Evolutionary conservation across 2,329 filamentous ascomycete genomes (phyloP).

Genomic region (Colletotrichum aenigma): DNA sequence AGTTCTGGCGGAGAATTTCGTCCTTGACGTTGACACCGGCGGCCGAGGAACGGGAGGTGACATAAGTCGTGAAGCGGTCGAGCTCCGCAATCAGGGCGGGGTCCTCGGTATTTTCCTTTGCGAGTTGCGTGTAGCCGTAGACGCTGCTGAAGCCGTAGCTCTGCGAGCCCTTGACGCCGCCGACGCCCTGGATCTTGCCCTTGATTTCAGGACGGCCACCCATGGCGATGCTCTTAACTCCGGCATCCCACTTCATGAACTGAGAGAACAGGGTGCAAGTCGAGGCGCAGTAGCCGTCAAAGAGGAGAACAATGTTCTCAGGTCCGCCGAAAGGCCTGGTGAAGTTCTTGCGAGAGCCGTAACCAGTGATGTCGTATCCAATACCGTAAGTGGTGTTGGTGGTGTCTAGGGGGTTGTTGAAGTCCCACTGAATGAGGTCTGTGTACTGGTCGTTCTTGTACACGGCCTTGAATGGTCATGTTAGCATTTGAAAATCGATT

Average conservation of each 20-base stretch:
- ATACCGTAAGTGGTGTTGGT: slow-evolving; percentile 43
- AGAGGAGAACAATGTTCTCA: slow-evolving; percentile 61
- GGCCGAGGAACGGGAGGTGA: slow-evolving; percentile 32
- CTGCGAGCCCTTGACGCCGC: slow-evolving; percentile 47
- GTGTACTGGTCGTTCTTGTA: slow-evolving; percentile 44
- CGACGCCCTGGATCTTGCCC: slow-evolving; percentile 50
- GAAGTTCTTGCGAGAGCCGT: slow-evolving; percentile 49
- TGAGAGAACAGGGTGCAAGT: slow-evolving; percentile 47
- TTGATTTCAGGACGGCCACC: slow-evolving; percentile 23
- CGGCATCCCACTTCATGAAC: slow-evolving; percentile 1
- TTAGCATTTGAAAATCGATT: slow-evolving; percentile 27
- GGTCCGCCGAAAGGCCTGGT: slow-evolving; percentile 55
- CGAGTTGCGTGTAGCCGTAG: slow-evolving; percentile 25
- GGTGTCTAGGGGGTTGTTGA: slow-evolving; percentile 44
- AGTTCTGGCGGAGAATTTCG: slow-evolving; percentile 37
- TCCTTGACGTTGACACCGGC: slow-evolving; percentile 42
- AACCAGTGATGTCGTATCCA: slow-evolving; percentile 53
- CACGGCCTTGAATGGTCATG: slow-evolving; percentile 32
- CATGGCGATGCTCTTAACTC: slow-evolving; percentile 1
- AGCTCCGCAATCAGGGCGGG: slow-evolving; percentile 27
- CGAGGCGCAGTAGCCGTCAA: slow-evolving; percentile 64
- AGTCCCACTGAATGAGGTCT: slow-evolving; percentile 54
- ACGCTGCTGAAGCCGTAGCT: slow-evolving; percentile 35
- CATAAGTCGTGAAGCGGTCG: slow-evolving; percentile 32
- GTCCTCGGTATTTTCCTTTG: slow-evolving; percentile 28